Percentiles rank a stretch among this genome's conserved stretches.
Evolutionary conservation across 352 stramenopile genomes (phyloP).

Genomic region (Phytophthora litchii): DNA sequence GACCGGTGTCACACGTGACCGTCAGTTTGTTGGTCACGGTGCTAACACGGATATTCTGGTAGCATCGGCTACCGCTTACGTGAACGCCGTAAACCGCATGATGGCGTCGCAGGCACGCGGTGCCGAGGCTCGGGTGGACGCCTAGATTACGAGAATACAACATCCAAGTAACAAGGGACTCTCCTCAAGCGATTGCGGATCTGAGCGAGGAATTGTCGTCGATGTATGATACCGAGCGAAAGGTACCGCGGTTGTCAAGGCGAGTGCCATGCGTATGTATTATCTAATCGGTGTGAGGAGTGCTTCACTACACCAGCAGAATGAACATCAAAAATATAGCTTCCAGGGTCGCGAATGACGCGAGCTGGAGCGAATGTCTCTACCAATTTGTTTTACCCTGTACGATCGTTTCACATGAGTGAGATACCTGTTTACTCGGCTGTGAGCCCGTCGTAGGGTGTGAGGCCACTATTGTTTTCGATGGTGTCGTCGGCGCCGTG

Average conservation of each 20-base stretch:
- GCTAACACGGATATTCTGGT: conserved; percentile 92
- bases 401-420: not conserved
- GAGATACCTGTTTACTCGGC: conserved; percentile 43
- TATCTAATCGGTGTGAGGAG: conserved; percentile 39
- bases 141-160: conserved; percentile 38
- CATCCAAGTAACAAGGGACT: conserved; percentile 29
- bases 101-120: conserved; percentile 70
- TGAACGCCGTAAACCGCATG: conserved; percentile 89
- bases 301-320: conserved; percentile 23
- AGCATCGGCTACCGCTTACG: conserved; percentile 85
- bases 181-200: conserved; percentile 6
- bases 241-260: conserved; percentile 1
- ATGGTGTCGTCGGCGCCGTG: conserved; percentile 93
- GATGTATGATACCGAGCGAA: conserved; percentile 10
- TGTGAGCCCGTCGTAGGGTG: conserved; percentile 92
- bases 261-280: conserved; percentile 35
- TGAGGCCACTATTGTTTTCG: conserved; percentile 93
- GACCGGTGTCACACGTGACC: conserved; percentile 77
- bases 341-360: conserved; percentile 16
- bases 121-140: conserved; percentile 42
- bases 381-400: conserved; percentile 17
- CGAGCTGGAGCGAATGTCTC: conserved; percentile 29
- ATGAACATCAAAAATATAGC: conserved; percentile 36
- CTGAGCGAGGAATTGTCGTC: conserved; percentile 14
- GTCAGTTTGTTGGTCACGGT: conserved; percentile 89